Evolutionary conservation across 2,329 filamentous ascomycete genomes (phyloP).

Genomic region (Elsinoe ampelina): DNA sequence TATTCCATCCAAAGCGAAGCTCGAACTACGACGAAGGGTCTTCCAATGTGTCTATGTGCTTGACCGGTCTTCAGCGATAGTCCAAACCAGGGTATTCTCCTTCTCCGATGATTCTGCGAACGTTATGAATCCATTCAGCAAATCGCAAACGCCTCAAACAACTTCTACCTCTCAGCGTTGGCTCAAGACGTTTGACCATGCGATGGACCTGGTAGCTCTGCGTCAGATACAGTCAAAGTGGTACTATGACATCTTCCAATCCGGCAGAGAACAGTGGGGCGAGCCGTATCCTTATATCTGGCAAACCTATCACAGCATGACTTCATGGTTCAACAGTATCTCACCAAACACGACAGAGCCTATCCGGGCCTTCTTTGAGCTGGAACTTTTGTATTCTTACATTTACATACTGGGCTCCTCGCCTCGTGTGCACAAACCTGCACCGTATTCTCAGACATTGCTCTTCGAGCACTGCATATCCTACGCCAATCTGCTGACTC

Average conservation of each 20-base stretch:
- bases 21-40: conserved; percentile 71
- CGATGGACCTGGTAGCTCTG: conserved; percentile 69
- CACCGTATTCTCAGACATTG: conserved; percentile 65
- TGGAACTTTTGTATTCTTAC: conserved; percentile 84
- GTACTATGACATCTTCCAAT: conserved; percentile 83
- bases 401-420: conserved; percentile 82
- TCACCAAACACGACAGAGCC: conserved; percentile 54
- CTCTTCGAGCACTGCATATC: conserved; percentile 80
- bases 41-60: conserved; percentile 88
- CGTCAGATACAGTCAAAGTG: conserved; percentile 79
- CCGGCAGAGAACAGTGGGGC: conserved; percentile 56
- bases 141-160: conserved; percentile 29
- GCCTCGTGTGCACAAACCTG: conserved; percentile 60
- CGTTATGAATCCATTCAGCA: conserved; percentile 60
- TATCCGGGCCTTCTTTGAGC: conserved; percentile 68
- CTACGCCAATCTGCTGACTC: conserved; percentile 68
- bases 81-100: conserved; percentile 78
- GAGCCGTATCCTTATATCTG: conserved; percentile 65
- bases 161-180: conserved; percentile 39
- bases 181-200: conserved; percentile 54
- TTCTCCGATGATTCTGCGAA: conserved; percentile 84
- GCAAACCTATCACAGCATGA: conserved; percentile 67
- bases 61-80: conserved; percentile 83
- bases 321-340: conserved; percentile 70
- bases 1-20: conserved; percentile 54